Percentiles rank a stretch among this genome's conserved stretches.
Evolutionary conservation across 2,329 filamentous ascomycete species (phyloP).

Genomic region (Cyphellophora attinorum): DNA sequence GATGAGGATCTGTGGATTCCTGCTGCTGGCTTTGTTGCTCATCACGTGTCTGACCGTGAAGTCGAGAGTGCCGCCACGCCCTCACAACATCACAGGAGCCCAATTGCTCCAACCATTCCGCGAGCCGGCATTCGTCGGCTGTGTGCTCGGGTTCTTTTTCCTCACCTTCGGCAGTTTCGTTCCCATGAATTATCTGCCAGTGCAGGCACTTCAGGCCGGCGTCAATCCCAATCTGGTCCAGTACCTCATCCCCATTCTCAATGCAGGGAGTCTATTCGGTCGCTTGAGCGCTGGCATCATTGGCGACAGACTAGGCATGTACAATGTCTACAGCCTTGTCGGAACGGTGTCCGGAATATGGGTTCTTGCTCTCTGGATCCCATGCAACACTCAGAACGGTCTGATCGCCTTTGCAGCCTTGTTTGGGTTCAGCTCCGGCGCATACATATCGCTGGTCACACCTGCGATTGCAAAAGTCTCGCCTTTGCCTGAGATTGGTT

Average conservation of each 20-base stretch:
- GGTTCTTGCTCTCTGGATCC: conserved; percentile 47
- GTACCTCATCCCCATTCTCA: not conserved
- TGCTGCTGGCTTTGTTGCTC: conserved; percentile 31
- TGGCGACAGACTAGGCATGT: not conserved
- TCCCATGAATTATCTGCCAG: not conserved
- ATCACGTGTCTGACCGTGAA: conserved; percentile 36
- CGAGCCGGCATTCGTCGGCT: not conserved
- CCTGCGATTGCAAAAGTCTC: conserved; percentile 56
- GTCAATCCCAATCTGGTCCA: not conserved
- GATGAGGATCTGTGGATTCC: conserved; percentile 36
- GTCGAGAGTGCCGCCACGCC: conserved; percentile 56
- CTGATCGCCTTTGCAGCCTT: conserved; percentile 57
- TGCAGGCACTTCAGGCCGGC: not conserved
- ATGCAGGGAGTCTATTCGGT: not conserved
- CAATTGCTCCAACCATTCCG: not conserved
- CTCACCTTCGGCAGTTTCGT: not conserved
- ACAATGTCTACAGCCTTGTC: not conserved
- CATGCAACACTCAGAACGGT: conserved; percentile 42
- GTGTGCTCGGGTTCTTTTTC: not conserved
- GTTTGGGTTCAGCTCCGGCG: conserved; percentile 61
- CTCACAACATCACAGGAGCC: not conserved
- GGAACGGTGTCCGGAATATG: conserved; percentile 34
- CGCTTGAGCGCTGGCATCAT: conserved; percentile 1
- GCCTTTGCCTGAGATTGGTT: conserved; percentile 60
- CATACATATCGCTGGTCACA: conserved; percentile 54